Evolutionary conservation across 1,139 yeast species (phyloP), one percentile per base, ranked within the genome.

Genomic region (Spencermartinsiella ligniputridi): DNA sequence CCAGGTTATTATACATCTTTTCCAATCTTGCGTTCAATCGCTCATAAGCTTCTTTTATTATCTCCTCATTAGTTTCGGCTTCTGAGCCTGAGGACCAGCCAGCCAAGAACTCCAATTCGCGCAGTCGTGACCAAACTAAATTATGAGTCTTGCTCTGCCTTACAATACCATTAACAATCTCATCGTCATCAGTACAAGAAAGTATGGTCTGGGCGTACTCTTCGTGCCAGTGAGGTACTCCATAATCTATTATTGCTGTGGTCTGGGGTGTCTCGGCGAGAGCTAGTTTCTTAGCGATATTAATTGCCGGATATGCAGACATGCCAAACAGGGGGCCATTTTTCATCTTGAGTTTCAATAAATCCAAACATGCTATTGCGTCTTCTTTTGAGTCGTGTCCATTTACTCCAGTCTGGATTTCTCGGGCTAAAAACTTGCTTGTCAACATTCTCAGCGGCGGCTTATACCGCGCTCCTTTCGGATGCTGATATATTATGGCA

Each of bases 381-480:
- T 92, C 98, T 60, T 88, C 96, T 1, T 83, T 73, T 0, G 97
- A 83, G 39, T 92, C 86, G 64, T 92, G 98, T 2, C 96, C 96
- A 1, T 63, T 56, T 0, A 72, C 71, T 18, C 66, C 67, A 45
- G 73, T 78, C 62, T 92, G 97, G 40, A 92, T 90, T 0, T 64
- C 67, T 41, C 78, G 66, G 15, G 70, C 66, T 36, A 90, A 67
- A 58, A 72, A 76, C 49, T 71, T 75, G 9, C 71, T 66, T 1
- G 90, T 72, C 16, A 92, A 68, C 72, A 82, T 81, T 58, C 75
- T 79, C 51, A 92, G 71, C 0, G 95, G 77, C 1, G 96, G 94
- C 57, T 81, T 84, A 52, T 75, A 75, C 0, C 95, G 94, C 0
- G 82, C 82, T 0, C 97, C 97, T 24, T 83, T 72, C 9, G 79